Base-by-base conservation (phyloP, 2,329 filamentous ascomycete genomes). In the Penicillium sp. region DNA sequence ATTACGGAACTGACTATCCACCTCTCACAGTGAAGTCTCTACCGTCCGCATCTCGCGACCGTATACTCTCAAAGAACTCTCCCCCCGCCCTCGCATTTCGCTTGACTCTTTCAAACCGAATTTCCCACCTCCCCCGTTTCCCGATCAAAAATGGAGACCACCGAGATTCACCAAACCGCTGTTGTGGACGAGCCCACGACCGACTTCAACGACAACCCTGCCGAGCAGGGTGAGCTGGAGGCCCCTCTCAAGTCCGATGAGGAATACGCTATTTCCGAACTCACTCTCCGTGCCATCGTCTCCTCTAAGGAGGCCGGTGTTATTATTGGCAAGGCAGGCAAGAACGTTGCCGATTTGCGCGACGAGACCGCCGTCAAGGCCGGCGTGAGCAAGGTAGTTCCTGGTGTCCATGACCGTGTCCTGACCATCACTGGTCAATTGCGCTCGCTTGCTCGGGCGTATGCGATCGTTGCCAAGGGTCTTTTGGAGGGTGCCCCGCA, bases 291-390 rank as follows among this genome's bases (percentile, higher is more conserved):
- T 70, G 93, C 93, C 63, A 96, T 99, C 69, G 93, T 99, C 60
- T 96, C 93, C 29, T 96, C 93, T 71, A 97, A 97, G 77, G 93
- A 99, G 75, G 93, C 93, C 52, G 93, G 93, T 67, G 90, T 99
- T 64, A 97, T 99, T 73, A 99, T 99, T 72, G 93, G 93, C 73
- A 99, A 99, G 77, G 90, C 87, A 50, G 93, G 93, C 68, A 95
- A 97, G 80, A 97, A 99, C 66, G 93, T 99, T 47, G 93, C 93
- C 40, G 92, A 97, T 67, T 81, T 99, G 56, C 87, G 93, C 68
- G 92, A 99, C 65, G 92, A 97, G 76, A 99, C 93, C 59, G 93
- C 92, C 52, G 93, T 99, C 64, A 95, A 95, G 75, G 93, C 93
- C 54, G 93, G 93, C 59, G 93, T 99, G 58, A 96, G 91, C 82